phyloP scores from a whole-genome alignment of 805 yeast genomes.

The Priceomyces castillae region DNA sequence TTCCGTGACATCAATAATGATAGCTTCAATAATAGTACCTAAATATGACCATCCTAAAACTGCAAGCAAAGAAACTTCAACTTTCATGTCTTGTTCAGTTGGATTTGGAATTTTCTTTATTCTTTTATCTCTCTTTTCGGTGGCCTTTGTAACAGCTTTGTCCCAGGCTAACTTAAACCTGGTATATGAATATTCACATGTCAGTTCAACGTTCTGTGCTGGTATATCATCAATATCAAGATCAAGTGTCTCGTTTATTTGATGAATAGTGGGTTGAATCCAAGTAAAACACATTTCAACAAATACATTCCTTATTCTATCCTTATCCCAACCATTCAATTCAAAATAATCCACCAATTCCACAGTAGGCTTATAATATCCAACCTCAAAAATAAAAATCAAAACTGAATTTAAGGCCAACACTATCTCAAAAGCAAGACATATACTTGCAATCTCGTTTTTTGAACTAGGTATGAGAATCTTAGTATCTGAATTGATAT shows the following conservation, averaged over 20 bases:
- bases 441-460: constrained; percentile 5
- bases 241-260: constrained; percentile 21
- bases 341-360: constrained; percentile 21
- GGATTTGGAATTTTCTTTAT: constrained; percentile 8
- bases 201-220: constrained; percentile 22
- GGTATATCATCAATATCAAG: constrained; percentile 60
- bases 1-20: constrained; percentile 21
- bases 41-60: constrained; percentile 19
- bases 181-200: constrained; percentile 15
- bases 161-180: constrained; percentile 24
- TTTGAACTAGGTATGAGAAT: constrained; percentile 11
- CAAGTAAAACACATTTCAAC: constrained; percentile 23
- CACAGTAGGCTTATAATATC: constrained; percentile 16
- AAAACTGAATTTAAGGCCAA: constrained; percentile 14
- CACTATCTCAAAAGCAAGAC: constrained; percentile 12
- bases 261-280: constrained; percentile 25
- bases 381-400: constrained; percentile 16
- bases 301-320: constrained; percentile 18
- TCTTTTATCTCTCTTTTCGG: constrained; percentile 7
- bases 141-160: constrained; percentile 12
- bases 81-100: constrained; percentile 9
- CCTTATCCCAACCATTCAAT: constrained; percentile 23
- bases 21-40: constrained; percentile 9
- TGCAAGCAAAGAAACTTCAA: constrained; percentile 20
- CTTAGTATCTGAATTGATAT: constrained; percentile 17